Evolutionary conservation across 1,284 basidiomycete species (phyloP).

Genomic region (Lentinus polychrous): DNA sequence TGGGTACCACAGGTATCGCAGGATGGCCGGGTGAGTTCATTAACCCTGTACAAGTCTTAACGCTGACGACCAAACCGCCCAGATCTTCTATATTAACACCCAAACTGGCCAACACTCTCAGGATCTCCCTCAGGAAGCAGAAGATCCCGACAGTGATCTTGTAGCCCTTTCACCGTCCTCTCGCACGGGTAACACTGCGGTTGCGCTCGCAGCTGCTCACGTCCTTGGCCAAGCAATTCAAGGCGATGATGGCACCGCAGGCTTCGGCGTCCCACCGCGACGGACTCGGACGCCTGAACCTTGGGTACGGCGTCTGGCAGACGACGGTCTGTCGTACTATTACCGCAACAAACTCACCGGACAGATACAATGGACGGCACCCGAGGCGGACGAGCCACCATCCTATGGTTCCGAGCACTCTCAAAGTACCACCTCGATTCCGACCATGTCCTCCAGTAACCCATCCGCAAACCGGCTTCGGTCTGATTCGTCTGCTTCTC

Average conservation of each 20-base stretch:
- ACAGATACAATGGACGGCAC: slow-evolving; percentile 60
- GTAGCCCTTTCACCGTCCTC: slow-evolving; percentile 52
- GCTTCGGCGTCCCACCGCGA: slow-evolving; percentile 50
- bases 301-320: slow-evolving; percentile 74
- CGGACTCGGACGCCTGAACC: slow-evolving; percentile 63
- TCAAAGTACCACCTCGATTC: slow-evolving; percentile 8
- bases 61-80: not conserved
- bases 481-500: slow-evolving; percentile 31
- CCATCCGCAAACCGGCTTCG: slow-evolving; percentile 26
- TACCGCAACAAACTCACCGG: slow-evolving; percentile 74
- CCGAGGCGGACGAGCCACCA: slow-evolving; percentile 22
- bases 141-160: slow-evolving; percentile 55
- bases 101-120: slow-evolving; percentile 82
- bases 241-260: slow-evolving; percentile 31
- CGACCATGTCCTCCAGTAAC: slow-evolving; percentile 15
- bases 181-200: slow-evolving; percentile 43
- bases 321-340: slow-evolving; percentile 80
- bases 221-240: not conserved
- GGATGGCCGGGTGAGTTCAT: slow-evolving; percentile 60
- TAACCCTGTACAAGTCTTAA: not conserved
- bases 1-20: slow-evolving; percentile 73
- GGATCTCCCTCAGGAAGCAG: slow-evolving; percentile 75
- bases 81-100: slow-evolving; percentile 94
- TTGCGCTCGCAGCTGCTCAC: slow-evolving; percentile 31
- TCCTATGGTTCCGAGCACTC: slow-evolving; percentile 13